Evolutionary conservation across 2,329 filamentous ascomycete species (phyloP).

Genomic region (Teratosphaeria destructans): DNA sequence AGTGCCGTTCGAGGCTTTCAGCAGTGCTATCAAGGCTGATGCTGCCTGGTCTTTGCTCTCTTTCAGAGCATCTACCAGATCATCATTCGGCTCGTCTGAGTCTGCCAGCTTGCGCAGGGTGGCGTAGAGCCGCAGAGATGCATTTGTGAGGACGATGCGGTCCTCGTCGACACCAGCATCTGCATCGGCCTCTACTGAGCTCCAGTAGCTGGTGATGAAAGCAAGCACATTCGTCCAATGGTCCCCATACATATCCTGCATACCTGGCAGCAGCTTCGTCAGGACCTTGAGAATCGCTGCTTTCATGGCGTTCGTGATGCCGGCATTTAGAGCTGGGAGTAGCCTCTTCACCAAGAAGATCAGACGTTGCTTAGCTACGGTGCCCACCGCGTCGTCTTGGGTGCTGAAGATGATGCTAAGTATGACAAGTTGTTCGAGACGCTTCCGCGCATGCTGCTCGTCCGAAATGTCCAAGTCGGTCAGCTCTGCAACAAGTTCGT

Average conservation of each 20-base stretch:
- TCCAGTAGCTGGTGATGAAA: constrained; percentile 29
- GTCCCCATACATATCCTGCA: constrained; percentile 74
- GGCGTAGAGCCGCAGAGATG: constrained; percentile 61
- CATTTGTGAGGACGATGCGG: constrained; percentile 43
- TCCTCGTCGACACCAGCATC: constrained; percentile 8
- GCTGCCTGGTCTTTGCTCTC: constrained; percentile 48
- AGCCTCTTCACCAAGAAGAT: constrained; percentile 77
- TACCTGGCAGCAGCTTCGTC: constrained; percentile 54
- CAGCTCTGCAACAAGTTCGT: constrained; percentile 50
- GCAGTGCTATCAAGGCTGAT: constrained; percentile 49
- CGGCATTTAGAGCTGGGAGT: constrained; percentile 54
- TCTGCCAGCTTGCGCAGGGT: constrained; percentile 48
- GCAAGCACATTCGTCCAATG: constrained; percentile 58
- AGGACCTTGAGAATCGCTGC: constrained; percentile 46
- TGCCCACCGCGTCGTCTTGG: constrained; percentile 38
- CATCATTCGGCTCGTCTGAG: constrained; percentile 65
- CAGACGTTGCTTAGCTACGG: constrained; percentile 52
- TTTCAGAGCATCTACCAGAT: constrained; percentile 64
- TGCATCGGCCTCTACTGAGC: neutral
- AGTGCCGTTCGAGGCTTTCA: constrained; percentile 41
- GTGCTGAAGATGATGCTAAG: constrained; percentile 45
- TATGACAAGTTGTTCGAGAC: constrained; percentile 39
- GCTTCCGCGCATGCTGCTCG: constrained; percentile 12
- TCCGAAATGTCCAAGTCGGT: constrained; percentile 38
- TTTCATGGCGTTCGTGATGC: constrained; percentile 41